phyloP scores from a whole-genome alignment of 2,329 filamentous ascomycete genomes.

The Xylaria multiplex region DNA sequence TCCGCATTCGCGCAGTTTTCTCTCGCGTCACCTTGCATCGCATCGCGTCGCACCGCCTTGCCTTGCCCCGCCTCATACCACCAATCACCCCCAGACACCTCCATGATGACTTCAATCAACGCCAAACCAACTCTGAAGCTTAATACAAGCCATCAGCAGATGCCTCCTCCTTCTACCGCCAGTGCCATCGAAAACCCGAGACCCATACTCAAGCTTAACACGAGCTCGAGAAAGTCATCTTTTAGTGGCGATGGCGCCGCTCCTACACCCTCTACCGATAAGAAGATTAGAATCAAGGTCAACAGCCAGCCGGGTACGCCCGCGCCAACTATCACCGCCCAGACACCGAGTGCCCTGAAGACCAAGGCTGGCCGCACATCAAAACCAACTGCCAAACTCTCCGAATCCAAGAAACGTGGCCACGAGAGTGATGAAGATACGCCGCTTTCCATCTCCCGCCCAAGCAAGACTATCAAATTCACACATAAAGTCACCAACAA shows the following conservation, averaged over 20 bases:
- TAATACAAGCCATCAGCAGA: conserved; percentile 43
- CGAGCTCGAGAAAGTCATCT: conserved; percentile 44
- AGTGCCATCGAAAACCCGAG: conserved; percentile 43
- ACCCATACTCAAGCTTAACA: conserved; percentile 50
- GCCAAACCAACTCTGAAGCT: conserved; percentile 47
- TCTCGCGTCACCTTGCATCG: background rate
- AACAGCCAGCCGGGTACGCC: conserved; percentile 47
- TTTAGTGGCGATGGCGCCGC: conserved; percentile 43
- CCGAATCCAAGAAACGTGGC: conserved; percentile 70
- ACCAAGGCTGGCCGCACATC: conserved; percentile 69
- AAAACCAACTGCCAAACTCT: conserved; percentile 67
- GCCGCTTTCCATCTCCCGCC: conserved; percentile 49
- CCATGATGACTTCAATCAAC: conserved; percentile 44
- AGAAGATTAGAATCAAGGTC: conserved; percentile 56
- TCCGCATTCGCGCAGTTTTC: background rate
- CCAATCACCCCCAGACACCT: background rate
- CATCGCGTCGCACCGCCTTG: background rate
- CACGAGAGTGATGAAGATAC: conserved; percentile 63
- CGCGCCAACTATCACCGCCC: conserved; percentile 41
- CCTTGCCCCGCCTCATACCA: background rate
- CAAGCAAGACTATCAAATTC: conserved; percentile 66
- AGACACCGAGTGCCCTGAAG: conserved; percentile 51
- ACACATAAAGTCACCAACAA: conserved; percentile 58
- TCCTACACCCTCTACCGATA: conserved; percentile 46
- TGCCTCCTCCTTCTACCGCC: conserved; percentile 46